These are phyloP conservation scores for Eimeria brunetti DNA, from an alignment of 169 alveolate genomes.

Conservation along the genomic window DNA sequence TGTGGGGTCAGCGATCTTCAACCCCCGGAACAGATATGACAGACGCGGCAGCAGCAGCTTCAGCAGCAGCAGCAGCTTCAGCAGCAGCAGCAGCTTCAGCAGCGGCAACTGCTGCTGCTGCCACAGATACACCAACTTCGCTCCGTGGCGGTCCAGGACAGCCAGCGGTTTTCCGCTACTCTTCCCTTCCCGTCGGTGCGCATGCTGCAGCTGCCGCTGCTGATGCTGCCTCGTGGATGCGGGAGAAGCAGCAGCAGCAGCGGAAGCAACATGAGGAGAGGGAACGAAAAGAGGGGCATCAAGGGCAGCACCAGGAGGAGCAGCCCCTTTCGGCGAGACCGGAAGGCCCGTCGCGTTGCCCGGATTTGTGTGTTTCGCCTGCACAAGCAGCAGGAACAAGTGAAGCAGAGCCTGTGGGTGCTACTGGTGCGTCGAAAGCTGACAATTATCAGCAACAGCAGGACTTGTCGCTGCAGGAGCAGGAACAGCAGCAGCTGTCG, in stretches of 20 bases:
- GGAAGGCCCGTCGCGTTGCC: background rate
- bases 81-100: background rate
- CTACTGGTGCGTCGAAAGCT: background rate
- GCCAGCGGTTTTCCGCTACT: constrained; percentile 35
- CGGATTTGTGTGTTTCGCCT: constrained; percentile 20
- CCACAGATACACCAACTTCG: constrained; percentile 24
- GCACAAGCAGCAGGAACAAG: constrained; percentile 27
- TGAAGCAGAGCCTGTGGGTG: constrained; percentile 23
- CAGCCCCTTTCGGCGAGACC: constrained; percentile 4
- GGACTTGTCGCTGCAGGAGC: constrained; percentile 11
- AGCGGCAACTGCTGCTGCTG: constrained; percentile 22
- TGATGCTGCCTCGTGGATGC: constrained; percentile 50
- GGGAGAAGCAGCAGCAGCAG: constrained; percentile 34
- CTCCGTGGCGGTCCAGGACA: constrained; percentile 38
- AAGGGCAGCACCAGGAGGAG: background rate
- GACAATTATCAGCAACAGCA: background rate
- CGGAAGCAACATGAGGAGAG: background rate
- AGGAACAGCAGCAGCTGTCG: background rate
- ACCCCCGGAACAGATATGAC: constrained; percentile 26
- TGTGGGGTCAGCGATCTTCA: constrained; percentile 64
- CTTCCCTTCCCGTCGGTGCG: constrained; percentile 51
- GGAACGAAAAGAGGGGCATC: background rate
- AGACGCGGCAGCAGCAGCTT: constrained; percentile 51
- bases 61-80: constrained; percentile 58
- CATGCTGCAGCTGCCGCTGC: constrained; percentile 56